Base-by-base conservation (phyloP, 1,284 basidiomycete species). In the Chiua sp. region DNA sequence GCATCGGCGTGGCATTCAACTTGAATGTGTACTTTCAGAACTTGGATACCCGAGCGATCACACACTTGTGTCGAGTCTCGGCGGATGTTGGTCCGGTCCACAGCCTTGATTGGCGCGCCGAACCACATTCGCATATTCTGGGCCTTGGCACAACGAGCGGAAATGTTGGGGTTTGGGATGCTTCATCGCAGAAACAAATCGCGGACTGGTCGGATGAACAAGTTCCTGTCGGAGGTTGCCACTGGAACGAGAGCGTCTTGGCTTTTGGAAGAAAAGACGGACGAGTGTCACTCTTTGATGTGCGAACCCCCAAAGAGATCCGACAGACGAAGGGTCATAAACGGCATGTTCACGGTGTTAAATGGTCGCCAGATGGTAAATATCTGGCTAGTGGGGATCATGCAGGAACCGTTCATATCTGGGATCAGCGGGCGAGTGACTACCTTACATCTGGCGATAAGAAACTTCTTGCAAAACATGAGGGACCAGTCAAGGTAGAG, bases 401-500 rank as follows among this genome's bases (percentile, higher is more conserved):
- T 18, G 65, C 70, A 7, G 81, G 81, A 47, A 70, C 73, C 26
- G 75, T 82, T 37, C 75, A 79, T 32, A 61, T 84, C 20, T 84
- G 81, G 82, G 82, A 82, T 62, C 71, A 72, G 49, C 74, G 80
- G 22, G 74, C 78, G 23, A 60, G 66, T 47, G 76, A 74, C 60
- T 62, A 70, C 48, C 63, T 81, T 53, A 70, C 69, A 1, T 65
- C 68, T 35, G 64, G 66, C 47, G 72, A 77, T 58, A 72, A 72
- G 56, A 72, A 73, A 61, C 72, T 73, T 53, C 72, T 80, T 66
- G 85, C 87, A 65, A 84, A 84, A 64, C 87, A 87, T 63, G 65
- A 70, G 0, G 82, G 78, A 33, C 78, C 81, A 0, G 80, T 90
- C 49, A 87, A 88, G 72, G 87, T 89, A 70, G 66, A 72, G 71